Evolutionary conservation across 768 basidiomycete genomes (phyloP).

Genomic region (Tylopilus felleus): DNA sequence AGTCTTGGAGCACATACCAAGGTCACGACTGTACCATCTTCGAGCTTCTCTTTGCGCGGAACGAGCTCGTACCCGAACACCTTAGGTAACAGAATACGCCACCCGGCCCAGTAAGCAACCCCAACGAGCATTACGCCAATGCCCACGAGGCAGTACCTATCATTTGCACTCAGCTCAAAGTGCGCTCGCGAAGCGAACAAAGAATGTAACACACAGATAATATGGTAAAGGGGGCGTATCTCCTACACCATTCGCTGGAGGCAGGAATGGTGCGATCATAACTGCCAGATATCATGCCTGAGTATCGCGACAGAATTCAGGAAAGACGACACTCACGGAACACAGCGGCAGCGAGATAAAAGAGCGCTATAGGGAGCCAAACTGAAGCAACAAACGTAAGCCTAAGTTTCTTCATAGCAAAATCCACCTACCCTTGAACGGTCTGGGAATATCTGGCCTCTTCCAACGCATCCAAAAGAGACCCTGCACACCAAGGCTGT

Average conservation of each 20-base stretch:
- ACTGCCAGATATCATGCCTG: conserved; percentile 31
- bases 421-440: conserved; percentile 48
- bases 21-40: conserved; percentile 54
- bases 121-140: conserved; percentile 47
- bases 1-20: conserved; percentile 35
- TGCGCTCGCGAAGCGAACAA: conserved; percentile 26
- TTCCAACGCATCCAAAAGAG: conserved; percentile 55
- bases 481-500: conserved; percentile 33
- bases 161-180: background rate
- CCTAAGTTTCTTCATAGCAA: accelerated
- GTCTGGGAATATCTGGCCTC: conserved; percentile 43
- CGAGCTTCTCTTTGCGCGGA: conserved; percentile 44
- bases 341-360: conserved; percentile 48
- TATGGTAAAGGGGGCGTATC: conserved; percentile 62
- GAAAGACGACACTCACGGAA: conserved; percentile 41
- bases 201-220: conserved; percentile 38
- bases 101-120: conserved; percentile 51
- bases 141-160: conserved; percentile 52
- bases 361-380: conserved; percentile 53
- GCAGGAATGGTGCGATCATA: conserved; percentile 53
- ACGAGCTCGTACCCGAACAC: conserved; percentile 48
- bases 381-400: conserved; percentile 29
- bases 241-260: conserved; percentile 50
- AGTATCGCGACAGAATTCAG: conserved; percentile 5
- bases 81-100: conserved; percentile 48